These are phyloP conservation scores for Withania somnifera DNA, from an alignment of 305 asterid genomes.

Conservation along the genomic window DNA sequence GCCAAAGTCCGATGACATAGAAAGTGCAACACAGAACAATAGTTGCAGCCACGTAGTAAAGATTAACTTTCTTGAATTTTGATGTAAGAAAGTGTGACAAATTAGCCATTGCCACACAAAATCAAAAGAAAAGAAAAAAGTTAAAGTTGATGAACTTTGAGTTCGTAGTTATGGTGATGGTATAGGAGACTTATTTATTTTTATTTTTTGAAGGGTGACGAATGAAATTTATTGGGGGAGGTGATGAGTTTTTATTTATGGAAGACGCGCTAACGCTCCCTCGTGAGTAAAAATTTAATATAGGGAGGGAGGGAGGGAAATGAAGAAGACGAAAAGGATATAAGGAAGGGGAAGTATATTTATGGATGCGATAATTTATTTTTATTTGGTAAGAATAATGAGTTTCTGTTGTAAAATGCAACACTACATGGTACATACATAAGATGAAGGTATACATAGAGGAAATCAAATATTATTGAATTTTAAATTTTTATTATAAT, in stretches of 20 bases:
- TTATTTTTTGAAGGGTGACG: too few species aligned
- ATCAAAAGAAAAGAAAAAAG: neutral
- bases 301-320: neutral
- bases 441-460: too few species aligned
- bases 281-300: constrained; percentile 24
- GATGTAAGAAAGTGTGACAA: constrained; percentile 35
- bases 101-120: constrained; percentile 40
- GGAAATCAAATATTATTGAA: too few species aligned
- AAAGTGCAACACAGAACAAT: constrained; percentile 52
- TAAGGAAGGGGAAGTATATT: constrained; percentile 17
- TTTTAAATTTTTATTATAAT: too few species aligned
- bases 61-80: constrained; percentile 44
- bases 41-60: constrained; percentile 33
- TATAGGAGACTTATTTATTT: too few species aligned
- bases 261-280: constrained; percentile 26
- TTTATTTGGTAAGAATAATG: too few species aligned
- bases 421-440: too few species aligned
- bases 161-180: too few species aligned
- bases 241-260: neutral
- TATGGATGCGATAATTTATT: too few species aligned
- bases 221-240: neutral
- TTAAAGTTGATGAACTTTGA: neutral
- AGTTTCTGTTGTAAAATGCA: too few species aligned
- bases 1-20: constrained; percentile 68
- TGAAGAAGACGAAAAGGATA: neutral